phyloP scores from a whole-genome alignment of 2,329 filamentous ascomycete species.

The Chaetomiaceae sp. region DNA sequence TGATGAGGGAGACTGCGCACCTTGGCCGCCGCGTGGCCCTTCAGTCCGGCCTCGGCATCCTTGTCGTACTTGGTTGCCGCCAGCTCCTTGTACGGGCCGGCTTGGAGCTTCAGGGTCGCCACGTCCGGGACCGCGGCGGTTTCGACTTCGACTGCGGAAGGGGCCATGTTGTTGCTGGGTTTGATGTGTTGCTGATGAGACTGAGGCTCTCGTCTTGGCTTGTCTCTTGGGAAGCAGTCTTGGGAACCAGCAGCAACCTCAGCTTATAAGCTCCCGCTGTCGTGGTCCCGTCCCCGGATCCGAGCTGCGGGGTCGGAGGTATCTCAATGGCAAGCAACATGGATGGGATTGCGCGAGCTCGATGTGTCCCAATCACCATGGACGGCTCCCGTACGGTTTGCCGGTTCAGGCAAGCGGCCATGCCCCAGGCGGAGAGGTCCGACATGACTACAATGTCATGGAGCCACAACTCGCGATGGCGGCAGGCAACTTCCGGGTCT shows the following conservation, averaged over 20 bases:
- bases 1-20: constrained; percentile 6
- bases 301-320: constrained; percentile 17
- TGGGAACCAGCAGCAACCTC: background rate
- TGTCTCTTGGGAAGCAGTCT: background rate
- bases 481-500: background rate
- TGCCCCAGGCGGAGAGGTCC: background rate
- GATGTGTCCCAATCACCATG: constrained; percentile 19
- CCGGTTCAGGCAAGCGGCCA: constrained; percentile 6
- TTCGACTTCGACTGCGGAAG: constrained; percentile 32
- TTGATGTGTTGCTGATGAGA: background rate
- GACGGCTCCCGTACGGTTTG: background rate
- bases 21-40: constrained; percentile 27
- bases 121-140: constrained; percentile 25
- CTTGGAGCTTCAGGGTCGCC: constrained; percentile 36
- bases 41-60: constrained; percentile 31
- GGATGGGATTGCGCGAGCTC: constrained; percentile 24
- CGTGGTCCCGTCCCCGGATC: background rate
- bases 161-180: constrained; percentile 30
- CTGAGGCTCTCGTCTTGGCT: too few relatives aligned
- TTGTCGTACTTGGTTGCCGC: constrained; percentile 25
- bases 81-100: constrained; percentile 32
- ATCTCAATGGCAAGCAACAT: constrained; percentile 22
- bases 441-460: background rate
- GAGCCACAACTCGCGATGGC: background rate
- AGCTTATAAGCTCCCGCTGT: constrained; percentile 13